A percentile compares a stretch with the other conserved stretches of the same genome.
These are phyloP conservation scores for Parafenestella ontariensis DNA, from an alignment of 2,329 filamentous ascomycete species.

Conservation along the genomic window DNA sequence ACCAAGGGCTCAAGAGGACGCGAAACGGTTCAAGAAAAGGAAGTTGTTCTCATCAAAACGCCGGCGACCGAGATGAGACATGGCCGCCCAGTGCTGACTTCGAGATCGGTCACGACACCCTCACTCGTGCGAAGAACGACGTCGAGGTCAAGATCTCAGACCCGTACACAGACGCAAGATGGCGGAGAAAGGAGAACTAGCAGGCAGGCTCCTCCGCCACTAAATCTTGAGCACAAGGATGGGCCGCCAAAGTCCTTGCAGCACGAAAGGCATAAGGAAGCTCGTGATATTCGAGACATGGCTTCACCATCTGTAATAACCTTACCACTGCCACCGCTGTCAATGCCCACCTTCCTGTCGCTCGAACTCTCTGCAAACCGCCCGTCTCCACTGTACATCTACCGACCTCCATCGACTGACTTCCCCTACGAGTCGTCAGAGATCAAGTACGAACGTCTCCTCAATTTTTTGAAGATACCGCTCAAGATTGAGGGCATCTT, in stretches of 20 bases:
- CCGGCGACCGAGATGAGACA: conserved; percentile 29
- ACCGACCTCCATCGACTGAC: conserved; percentile 62
- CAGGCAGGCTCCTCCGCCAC: conserved; percentile 37
- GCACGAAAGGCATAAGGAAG: conserved; percentile 34
- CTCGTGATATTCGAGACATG: conserved; percentile 28
- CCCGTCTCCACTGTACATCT: conserved; percentile 69
- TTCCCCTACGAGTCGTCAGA: conserved; percentile 90
- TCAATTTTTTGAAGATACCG: conserved; percentile 86
- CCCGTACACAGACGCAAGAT: conserved; percentile 25
- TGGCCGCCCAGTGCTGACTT: conserved; percentile 39
- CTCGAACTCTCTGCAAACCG: conserved; percentile 67
- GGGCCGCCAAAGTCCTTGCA: conserved; percentile 38
- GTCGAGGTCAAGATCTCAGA: conserved; percentile 28
- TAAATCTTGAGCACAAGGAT: conserved; percentile 46
- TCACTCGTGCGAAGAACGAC: conserved; percentile 47
- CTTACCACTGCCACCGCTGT: conserved; percentile 68
- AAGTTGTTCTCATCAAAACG: conserved; percentile 42
- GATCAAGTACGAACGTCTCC: conserved; percentile 87
- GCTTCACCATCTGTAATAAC: conserved; percentile 53
- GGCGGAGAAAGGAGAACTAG: conserved; percentile 26
- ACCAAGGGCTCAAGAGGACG: conserved; percentile 8
- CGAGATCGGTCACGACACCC: conserved; percentile 48
- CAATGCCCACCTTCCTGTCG: conserved; percentile 70
- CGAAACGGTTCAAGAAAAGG: conserved; percentile 30
- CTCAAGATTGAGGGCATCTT: conserved; percentile 83